These are phyloP conservation scores for Tricholoma matsutake DNA, from an alignment of 768 basidiomycete species.

Conservation along the genomic window DNA sequence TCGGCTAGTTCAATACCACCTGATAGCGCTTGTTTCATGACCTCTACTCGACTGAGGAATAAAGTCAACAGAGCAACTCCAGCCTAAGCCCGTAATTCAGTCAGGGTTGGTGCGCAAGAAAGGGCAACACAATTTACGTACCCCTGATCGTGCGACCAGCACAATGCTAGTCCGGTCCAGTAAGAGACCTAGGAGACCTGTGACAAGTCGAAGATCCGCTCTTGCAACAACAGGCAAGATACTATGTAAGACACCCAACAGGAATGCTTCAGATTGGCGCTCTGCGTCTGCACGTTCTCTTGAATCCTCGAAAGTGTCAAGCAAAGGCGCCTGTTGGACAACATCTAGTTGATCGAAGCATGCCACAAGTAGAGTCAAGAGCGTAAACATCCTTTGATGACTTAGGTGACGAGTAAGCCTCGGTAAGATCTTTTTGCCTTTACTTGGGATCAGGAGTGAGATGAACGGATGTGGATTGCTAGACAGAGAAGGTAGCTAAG, in stretches of 20 bases:
- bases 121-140: conserved; percentile 34
- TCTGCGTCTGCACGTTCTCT: conserved; percentile 68
- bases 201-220: conserved; percentile 77
- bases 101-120: background rate
- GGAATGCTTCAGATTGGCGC: conserved; percentile 86
- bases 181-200: conserved; percentile 81
- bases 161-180: conserved; percentile 76
- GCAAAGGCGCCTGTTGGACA: conserved; percentile 68
- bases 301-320: conserved; percentile 65
- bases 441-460: conserved; percentile 80
- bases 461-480: conserved; percentile 97
- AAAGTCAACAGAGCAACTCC: conserved; percentile 89
- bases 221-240: conserved; percentile 79
- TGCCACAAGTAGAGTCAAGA: conserved; percentile 89
- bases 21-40: conserved; percentile 72
- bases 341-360: conserved; percentile 95
- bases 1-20: conserved; percentile 53
- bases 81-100: conserved; percentile 50
- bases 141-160: conserved; percentile 74
- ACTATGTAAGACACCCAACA: conserved; percentile 82
- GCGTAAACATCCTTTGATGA: conserved; percentile 74
- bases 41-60: conserved; percentile 89
- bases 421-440: conserved; percentile 91
- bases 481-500: background rate
- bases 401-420: conserved; percentile 83